Percentiles rank a stretch among this genome's conserved stretches.
Evolutionary conservation across 768 basidiomycete genomes (phyloP).

Genomic region (Trametes maxima): DNA sequence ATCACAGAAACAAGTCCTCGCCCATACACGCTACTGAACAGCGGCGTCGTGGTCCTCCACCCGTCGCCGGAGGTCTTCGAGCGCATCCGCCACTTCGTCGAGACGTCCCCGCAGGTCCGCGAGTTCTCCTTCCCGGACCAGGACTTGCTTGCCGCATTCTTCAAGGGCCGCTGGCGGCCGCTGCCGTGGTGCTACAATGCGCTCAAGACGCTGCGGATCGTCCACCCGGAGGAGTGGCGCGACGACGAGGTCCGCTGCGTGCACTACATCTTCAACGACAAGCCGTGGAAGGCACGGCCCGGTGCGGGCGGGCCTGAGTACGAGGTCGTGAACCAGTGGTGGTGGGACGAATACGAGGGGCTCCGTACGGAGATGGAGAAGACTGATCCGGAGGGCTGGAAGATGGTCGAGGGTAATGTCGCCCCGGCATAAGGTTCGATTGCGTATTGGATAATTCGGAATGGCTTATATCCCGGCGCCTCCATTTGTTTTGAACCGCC

Average conservation of each 20-base stretch:
- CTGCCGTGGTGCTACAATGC: constrained; percentile 92
- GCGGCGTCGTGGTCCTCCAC: constrained; percentile 82
- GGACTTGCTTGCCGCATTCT: constrained; percentile 82
- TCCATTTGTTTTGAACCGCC: no score
- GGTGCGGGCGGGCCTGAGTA: constrained; percentile 43
- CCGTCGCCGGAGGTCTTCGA: constrained; percentile 65
- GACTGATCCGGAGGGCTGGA: constrained; percentile 50
- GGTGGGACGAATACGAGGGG: constrained; percentile 69
- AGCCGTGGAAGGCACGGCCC: constrained; percentile 75
- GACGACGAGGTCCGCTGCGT: constrained; percentile 85
- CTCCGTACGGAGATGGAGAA: constrained; percentile 45
- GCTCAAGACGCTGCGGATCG: constrained; percentile 76
- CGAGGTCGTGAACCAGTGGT: constrained; percentile 66
- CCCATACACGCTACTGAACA: constrained; percentile 85
- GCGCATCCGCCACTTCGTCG: constrained; percentile 58
- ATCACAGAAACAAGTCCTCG: constrained; percentile 56
- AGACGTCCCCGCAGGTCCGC: constrained; percentile 53
- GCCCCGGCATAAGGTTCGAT: constrained; percentile 26
- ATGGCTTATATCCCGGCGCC: no score
- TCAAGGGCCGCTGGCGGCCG: constrained; percentile 76
- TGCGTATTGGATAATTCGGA: no score
- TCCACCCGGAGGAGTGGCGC: constrained; percentile 78
- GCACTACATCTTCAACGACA: constrained; percentile 85
- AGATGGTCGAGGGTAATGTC: constrained; percentile 54
- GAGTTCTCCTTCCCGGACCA: constrained; percentile 87